These are phyloP conservation scores for Xylaria sp. DNA, from an alignment of 495 filamentous ascomycete genomes.

Conservation along the genomic window DNA sequence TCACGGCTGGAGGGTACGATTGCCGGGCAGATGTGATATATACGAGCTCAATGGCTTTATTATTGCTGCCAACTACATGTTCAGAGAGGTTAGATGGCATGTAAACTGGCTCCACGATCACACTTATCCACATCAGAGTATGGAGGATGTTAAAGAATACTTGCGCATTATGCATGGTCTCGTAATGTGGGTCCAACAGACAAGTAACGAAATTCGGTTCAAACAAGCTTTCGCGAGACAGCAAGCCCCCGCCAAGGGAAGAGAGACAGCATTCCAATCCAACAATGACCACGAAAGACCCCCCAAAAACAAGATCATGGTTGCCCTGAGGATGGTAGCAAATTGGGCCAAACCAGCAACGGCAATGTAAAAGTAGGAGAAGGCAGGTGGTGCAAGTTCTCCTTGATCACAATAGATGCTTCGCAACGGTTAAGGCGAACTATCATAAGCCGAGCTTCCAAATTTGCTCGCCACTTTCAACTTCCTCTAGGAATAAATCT, in stretches of 20 bases:
- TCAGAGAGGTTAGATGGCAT: no score
- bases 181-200: background rate
- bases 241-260: no score
- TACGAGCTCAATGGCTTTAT: background rate
- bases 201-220: background rate
- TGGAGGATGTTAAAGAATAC: background rate
- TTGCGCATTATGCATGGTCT: background rate
- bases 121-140: no score
- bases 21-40: background rate
- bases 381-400: no score
- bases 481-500: background rate
- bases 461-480: background rate
- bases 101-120: no score
- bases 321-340: background rate
- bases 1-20: background rate
- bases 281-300: background rate
- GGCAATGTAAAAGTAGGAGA: background rate
- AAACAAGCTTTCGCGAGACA: background rate
- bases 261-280: no score
- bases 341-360: background rate
- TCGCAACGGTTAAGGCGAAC: no score
- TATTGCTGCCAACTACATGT: no score
- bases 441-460: no score
- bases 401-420: no score
- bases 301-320: background rate